Conservation (phyloP, 2,329 filamentous ascomycete genomes). For the Fusarium secorum region DNA sequence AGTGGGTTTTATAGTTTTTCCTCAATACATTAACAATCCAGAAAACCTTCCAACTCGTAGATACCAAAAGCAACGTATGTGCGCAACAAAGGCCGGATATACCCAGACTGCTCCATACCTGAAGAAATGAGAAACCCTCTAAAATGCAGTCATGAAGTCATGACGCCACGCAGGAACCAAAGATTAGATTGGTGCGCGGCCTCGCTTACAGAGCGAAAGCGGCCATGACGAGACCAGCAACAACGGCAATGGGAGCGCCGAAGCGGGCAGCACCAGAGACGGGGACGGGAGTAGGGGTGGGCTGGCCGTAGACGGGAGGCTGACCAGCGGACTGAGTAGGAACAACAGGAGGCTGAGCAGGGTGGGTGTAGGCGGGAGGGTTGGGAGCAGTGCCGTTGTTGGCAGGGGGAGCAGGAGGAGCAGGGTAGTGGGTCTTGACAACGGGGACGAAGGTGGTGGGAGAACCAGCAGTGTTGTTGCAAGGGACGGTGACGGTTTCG, state of each 20-base stretch:
- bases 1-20: slow-evolving; percentile 41
- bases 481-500: slow-evolving; percentile 35
- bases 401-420: slow-evolving; percentile 29
- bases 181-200: slow-evolving; percentile 24
- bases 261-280: slow-evolving; percentile 44
- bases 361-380: slow-evolving; percentile 32
- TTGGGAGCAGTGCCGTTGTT: slow-evolving; percentile 18
- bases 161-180: slow-evolving; percentile 40
- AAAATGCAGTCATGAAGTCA: slow-evolving; percentile 45
- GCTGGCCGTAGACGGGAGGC: slow-evolving; percentile 36
- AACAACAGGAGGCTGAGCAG: slow-evolving; percentile 39
- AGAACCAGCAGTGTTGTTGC: slow-evolving; percentile 38
- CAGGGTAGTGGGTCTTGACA: slow-evolving; percentile 34
- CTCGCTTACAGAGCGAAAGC: slow-evolving; percentile 53
- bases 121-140: slow-evolving; percentile 42
- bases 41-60: slow-evolving; percentile 41
- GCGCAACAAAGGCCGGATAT: slow-evolving; percentile 39
- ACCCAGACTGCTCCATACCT: slow-evolving; percentile 40
- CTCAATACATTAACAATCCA: slow-evolving; percentile 45
- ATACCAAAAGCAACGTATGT: slow-evolving; percentile 44
- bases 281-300: slow-evolving; percentile 35
- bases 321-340: slow-evolving; percentile 22
- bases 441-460: slow-evolving; percentile 33
- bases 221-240: slow-evolving; percentile 53
- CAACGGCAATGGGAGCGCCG: slow-evolving; percentile 49